These are phyloP conservation scores for Gonapodya prolifera DNA, from an alignment of 192 early-diverging fungal species.

Conservation along the genomic window DNA sequence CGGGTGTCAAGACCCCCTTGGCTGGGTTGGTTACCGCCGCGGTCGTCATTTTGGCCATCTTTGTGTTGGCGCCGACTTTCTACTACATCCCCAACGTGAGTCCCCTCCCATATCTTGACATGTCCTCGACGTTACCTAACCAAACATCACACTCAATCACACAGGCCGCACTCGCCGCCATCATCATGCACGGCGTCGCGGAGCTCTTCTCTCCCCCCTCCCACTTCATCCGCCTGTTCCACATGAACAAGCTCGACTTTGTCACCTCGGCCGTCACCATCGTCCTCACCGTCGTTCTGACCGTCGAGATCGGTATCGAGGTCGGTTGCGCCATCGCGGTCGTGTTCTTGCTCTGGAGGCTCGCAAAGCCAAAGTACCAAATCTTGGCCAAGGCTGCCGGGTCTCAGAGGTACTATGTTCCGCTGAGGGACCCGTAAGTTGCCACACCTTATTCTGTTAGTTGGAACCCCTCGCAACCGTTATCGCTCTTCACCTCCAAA, in stretches of 20 bases:
- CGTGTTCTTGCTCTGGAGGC: conserved; percentile 63
- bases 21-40: not conserved
- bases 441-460: conserved; percentile 12
- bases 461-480: conserved; percentile 10
- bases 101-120: no score
- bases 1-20: conserved; percentile 32
- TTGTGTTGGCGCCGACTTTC: not conserved
- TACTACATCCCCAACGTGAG: not conserved
- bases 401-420: conserved; percentile 12
- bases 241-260: conserved; percentile 40
- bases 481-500: conserved; percentile 14
- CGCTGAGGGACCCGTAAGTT: conserved; percentile 10
- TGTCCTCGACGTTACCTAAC: no score
- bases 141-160: no score
- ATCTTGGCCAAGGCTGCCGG: conserved; percentile 19
- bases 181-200: conserved; percentile 74
- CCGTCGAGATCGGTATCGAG: conserved; percentile 73
- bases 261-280: conserved; percentile 32
- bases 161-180: conserved; percentile 25
- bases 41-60: not conserved
- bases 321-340: conserved; percentile 57
- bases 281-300: conserved; percentile 46
- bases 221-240: conserved; percentile 49
- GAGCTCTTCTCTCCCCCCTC: conserved; percentile 56
- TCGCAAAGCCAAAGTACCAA: conserved; percentile 55